These are phyloP conservation scores for Colletotrichum cuscutae DNA, from an alignment of 2,329 filamentous ascomycete genomes.

Conservation along the genomic window DNA sequence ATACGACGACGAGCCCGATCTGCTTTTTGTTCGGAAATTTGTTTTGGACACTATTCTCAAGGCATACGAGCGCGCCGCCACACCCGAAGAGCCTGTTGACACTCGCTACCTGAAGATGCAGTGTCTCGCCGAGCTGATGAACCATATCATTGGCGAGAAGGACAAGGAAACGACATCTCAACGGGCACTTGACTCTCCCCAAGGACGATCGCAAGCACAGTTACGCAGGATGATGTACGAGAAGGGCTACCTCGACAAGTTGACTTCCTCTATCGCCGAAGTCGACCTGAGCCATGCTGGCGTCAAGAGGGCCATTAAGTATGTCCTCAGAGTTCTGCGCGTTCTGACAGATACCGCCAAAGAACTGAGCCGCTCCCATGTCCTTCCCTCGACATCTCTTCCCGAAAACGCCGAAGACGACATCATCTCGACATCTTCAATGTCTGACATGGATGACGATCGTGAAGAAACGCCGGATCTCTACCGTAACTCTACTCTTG, in stretches of 20 bases:
- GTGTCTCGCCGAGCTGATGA: constrained; percentile 89
- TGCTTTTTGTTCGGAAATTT: constrained; percentile 93
- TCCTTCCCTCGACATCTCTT: constrained; percentile 74
- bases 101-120: constrained; percentile 89
- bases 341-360: constrained; percentile 89
- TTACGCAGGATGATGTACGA: constrained; percentile 97
- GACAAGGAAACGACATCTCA: constrained; percentile 64
- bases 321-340: constrained; percentile 90
- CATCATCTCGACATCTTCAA: constrained; percentile 85
- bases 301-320: constrained; percentile 94
- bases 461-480: constrained; percentile 96
- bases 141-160: constrained; percentile 87
- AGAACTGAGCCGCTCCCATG: constrained; percentile 82
- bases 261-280: constrained; percentile 93
- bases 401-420: constrained; percentile 84
- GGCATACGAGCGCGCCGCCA: constrained; percentile 88
- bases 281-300: constrained; percentile 95
- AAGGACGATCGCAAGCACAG: constrained; percentile 77
- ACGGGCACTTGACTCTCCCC: constrained; percentile 44
- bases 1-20: constrained; percentile 81
- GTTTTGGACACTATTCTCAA: constrained; percentile 93
- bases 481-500: constrained; percentile 94
- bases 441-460: constrained; percentile 87
- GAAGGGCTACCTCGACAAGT: constrained; percentile 89
- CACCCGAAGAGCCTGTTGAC: constrained; percentile 83